Conservation (phyloP, 2,329 filamentous ascomycete genomes). For the Fusarium buharicum region DNA sequence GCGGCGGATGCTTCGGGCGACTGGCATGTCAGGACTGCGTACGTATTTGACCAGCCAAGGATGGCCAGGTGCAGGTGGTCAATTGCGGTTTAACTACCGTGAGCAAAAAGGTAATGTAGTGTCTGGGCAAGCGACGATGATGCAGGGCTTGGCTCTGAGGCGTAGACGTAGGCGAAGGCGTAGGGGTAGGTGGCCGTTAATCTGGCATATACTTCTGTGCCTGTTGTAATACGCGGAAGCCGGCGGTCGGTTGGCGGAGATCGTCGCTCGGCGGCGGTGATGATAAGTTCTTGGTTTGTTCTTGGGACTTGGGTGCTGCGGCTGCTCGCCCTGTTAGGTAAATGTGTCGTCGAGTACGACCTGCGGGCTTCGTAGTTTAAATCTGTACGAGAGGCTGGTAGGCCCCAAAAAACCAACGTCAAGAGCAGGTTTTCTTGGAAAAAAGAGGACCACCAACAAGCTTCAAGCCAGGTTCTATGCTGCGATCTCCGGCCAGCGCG, state of each 20-base stretch:
- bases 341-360: slow-evolving; percentile 19
- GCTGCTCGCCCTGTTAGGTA: slow-evolving; percentile 12
- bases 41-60: slow-evolving; percentile 36
- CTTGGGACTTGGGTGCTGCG: slow-evolving; percentile 6
- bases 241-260: slow-evolving; percentile 26
- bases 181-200: slow-evolving; percentile 14
- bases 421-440: slow-evolving; percentile 43
- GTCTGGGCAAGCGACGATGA: slow-evolving; percentile 29
- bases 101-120: slow-evolving; percentile 15
- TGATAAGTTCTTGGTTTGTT: neutral
- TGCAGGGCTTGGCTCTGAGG: slow-evolving; percentile 34
- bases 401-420: slow-evolving; percentile 35
- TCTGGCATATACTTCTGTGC: slow-evolving; percentile 18
- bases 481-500: slow-evolving; percentile 32
- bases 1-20: slow-evolving; percentile 44
- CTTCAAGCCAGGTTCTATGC: slow-evolving; percentile 32
- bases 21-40: slow-evolving; percentile 40
- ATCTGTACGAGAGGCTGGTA: slow-evolving; percentile 39
- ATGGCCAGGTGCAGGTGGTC: slow-evolving; percentile 32
- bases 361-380: slow-evolving; percentile 38
- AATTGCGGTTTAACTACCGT: slow-evolving; percentile 29
- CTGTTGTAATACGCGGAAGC: slow-evolving; percentile 26
- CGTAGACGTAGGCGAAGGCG: neutral
- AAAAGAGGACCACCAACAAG: slow-evolving; percentile 40
- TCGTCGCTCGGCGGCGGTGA: slow-evolving; percentile 32